A percentile compares a stretch with the other conserved stretches of the same genome.
These are phyloP conservation scores for Hypoxylon sp. DNA, from an alignment of 2,329 filamentous ascomycete species.

Conservation along the genomic window DNA sequence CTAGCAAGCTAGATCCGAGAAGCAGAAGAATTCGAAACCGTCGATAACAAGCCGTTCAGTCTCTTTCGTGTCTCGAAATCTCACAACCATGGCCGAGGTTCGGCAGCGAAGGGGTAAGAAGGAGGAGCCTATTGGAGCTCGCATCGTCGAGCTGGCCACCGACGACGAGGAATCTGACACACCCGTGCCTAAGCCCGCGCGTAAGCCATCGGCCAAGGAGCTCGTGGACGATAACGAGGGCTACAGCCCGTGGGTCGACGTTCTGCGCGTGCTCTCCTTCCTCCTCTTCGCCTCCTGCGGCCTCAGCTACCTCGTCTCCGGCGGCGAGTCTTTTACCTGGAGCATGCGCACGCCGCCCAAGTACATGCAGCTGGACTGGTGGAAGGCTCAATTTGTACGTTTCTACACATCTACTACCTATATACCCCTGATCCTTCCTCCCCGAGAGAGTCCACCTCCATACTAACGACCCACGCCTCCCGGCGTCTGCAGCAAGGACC, in stretches of 20 bases:
- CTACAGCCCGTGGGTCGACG: slow-evolving; percentile 65
- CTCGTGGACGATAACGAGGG: slow-evolving; percentile 69
- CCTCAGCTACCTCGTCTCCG: slow-evolving; percentile 79
- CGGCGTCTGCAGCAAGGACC: slow-evolving; percentile 63
- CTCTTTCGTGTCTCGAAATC: too few relatives aligned
- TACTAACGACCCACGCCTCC: slow-evolving; percentile 39
- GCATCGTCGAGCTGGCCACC: slow-evolving; percentile 40
- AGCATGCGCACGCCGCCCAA: slow-evolving; percentile 65
- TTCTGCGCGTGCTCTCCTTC: slow-evolving; percentile 73
- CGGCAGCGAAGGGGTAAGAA: slow-evolving; percentile 55
- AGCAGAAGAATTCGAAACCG: not conserved
- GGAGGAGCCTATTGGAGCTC: slow-evolving; percentile 43
- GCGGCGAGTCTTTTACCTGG: slow-evolving; percentile 75
- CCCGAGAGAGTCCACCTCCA: too few relatives aligned
- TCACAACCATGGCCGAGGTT: slow-evolving; percentile 37
- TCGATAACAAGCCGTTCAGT: not conserved
- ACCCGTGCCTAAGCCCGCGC: slow-evolving; percentile 27
- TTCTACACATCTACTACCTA: not conserved
- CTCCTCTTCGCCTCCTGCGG: slow-evolving; percentile 70
- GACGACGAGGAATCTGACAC: slow-evolving; percentile 32
- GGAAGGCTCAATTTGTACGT: slow-evolving; percentile 69
- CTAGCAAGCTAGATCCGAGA: too few relatives aligned
- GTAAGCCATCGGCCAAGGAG: slow-evolving; percentile 42
- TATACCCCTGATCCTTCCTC: not conserved
- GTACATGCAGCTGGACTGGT: slow-evolving; percentile 65